Percentiles rank a stretch among this genome's conserved stretches.
These are phyloP conservation scores for Podospora conica DNA, from an alignment of 495 filamentous ascomycete genomes.

Conservation along the genomic window DNA sequence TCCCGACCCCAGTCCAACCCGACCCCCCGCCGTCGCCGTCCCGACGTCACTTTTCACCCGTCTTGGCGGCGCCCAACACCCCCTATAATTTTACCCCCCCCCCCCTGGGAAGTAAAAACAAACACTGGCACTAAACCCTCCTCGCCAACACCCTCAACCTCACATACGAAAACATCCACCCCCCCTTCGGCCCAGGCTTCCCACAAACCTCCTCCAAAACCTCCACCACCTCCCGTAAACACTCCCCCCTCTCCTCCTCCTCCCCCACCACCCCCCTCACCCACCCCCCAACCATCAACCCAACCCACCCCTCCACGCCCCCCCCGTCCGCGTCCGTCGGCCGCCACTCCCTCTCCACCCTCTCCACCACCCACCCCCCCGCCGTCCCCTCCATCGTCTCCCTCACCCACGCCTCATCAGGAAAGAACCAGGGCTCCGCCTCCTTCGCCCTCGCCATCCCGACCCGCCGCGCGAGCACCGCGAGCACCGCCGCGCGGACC, in stretches of 20 bases:
- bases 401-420: slow-evolving; percentile 52
- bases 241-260: slow-evolving; percentile 43
- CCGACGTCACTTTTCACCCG: too few species aligned
- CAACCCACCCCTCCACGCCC: slow-evolving; percentile 66
- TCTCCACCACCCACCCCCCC: slow-evolving; percentile 56
- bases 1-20: background rate
- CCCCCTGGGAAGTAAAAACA: too few species aligned
- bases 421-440: slow-evolving; percentile 68
- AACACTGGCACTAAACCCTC: slow-evolving; percentile 46
- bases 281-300: slow-evolving; percentile 55
- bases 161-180: slow-evolving; percentile 63
- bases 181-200: slow-evolving; percentile 52
- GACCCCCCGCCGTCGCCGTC: too few species aligned
- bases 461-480: slow-evolving; percentile 48
- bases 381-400: slow-evolving; percentile 43
- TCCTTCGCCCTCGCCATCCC: slow-evolving; percentile 41
- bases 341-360: slow-evolving; percentile 57
- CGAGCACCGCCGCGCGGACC: slow-evolving; percentile 52
- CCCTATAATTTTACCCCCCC: too few species aligned
- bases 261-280: slow-evolving; percentile 44
- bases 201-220: slow-evolving; percentile 49
- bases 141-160: slow-evolving; percentile 59
- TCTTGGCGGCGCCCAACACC: too few species aligned
- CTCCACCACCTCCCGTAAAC: slow-evolving; percentile 50
- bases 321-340: slow-evolving; percentile 52